phyloP scores from a whole-genome alignment of 169 alveolate genomes.

The Cryptosporidium bovis region DNA sequence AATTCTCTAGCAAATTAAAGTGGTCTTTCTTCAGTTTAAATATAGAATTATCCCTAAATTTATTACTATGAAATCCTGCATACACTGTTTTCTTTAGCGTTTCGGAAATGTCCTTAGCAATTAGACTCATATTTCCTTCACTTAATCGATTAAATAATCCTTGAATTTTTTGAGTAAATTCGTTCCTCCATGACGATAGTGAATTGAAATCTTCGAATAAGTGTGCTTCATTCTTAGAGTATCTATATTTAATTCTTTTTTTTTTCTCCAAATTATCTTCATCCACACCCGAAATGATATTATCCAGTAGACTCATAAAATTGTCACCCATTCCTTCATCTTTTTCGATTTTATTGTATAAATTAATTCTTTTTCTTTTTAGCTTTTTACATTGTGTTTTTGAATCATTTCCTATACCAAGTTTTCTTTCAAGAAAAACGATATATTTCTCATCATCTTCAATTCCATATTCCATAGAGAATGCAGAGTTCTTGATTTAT shows the following conservation, averaged over 20 bases:
- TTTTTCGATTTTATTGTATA: constrained; percentile 44
- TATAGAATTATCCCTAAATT: neutral
- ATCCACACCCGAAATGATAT: constrained; percentile 2
- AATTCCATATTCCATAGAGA: neutral
- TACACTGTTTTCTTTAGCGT: neutral
- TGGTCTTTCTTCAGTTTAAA: constrained; percentile 1
- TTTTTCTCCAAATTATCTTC: neutral
- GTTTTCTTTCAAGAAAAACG: constrained; percentile 20
- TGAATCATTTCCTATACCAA: constrained; percentile 11
- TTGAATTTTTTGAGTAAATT: constrained; percentile 15
- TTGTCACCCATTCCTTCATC: constrained; percentile 62
- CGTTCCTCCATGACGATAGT: constrained; percentile 12
- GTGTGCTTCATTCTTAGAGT: neutral
- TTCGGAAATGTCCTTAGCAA: constrained; percentile 17
- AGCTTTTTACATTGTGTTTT: neutral
- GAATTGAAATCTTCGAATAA: neutral
- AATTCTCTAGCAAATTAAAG: neutral
- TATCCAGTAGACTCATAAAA: constrained; percentile 50
- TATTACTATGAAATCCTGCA: neutral
- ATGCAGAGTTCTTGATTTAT: too few species aligned
- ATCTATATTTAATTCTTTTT: neutral
- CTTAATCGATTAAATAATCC: constrained; percentile 63
- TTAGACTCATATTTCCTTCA: constrained; percentile 70
- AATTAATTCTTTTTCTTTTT: neutral
- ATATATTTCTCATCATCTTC: constrained; percentile 16